phyloP scores from a whole-genome alignment of 768 basidiomycete species.

The Calocybe indica region DNA sequence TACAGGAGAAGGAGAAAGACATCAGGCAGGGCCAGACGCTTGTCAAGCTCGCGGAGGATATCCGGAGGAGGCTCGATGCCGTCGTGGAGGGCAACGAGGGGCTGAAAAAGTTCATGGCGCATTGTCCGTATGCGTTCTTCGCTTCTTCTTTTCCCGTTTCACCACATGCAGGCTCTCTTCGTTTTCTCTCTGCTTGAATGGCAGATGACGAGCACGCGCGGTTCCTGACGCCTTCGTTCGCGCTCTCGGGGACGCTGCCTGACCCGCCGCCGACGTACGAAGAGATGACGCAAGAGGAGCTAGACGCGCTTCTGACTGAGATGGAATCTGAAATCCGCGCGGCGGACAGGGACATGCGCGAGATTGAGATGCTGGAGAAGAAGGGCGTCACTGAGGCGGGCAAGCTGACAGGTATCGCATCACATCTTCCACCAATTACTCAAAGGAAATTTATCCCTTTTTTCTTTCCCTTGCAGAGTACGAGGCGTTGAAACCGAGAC shows the following conservation, averaged over 20 bases:
- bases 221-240: slow-evolving; percentile 69
- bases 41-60: slow-evolving; percentile 49
- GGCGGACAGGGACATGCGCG: slow-evolving; percentile 76
- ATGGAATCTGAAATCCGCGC: slow-evolving; percentile 83
- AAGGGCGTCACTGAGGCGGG: slow-evolving; percentile 71
- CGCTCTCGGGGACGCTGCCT: slow-evolving; percentile 57
- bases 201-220: slow-evolving; percentile 76
- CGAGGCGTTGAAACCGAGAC: slow-evolving; percentile 60
- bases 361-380: slow-evolving; percentile 64
- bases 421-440: neutral
- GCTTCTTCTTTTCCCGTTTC: too few species aligned
- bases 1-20: slow-evolving; percentile 27
- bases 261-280: slow-evolving; percentile 41
- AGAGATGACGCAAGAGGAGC: slow-evolving; percentile 59
- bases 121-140: slow-evolving; percentile 42
- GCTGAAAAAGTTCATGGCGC: slow-evolving; percentile 66
- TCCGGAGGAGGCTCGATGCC: slow-evolving; percentile 50
- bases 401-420: slow-evolving; percentile 49
- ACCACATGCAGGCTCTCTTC: neutral
- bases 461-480: slow-evolving; percentile 35
- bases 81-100: slow-evolving; percentile 67
- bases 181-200: neutral
- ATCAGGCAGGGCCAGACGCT: slow-evolving; percentile 46
- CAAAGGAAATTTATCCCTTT: neutral
- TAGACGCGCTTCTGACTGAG: slow-evolving; percentile 67